phyloP scores from a whole-genome alignment of 495 filamentous ascomycete species.

The Achaetomiella virescens region DNA sequence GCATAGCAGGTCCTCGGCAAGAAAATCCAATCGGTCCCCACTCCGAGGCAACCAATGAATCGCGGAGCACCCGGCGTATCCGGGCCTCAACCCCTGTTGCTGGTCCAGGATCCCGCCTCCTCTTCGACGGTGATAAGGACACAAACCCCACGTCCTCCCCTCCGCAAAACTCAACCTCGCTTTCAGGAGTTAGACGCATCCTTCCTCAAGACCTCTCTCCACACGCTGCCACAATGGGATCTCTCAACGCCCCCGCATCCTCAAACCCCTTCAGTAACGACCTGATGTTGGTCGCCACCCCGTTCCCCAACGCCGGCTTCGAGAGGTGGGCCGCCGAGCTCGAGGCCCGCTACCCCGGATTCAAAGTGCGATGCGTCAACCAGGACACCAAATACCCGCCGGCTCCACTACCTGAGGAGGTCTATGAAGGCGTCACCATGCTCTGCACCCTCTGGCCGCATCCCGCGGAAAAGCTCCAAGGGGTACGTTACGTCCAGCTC shows the following conservation, averaged over 20 bases:
- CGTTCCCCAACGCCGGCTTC: conserved; percentile 3
- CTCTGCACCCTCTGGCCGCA: conserved; percentile 17
- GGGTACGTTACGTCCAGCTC: conserved; percentile 31
- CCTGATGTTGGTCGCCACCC: conserved; percentile 16
- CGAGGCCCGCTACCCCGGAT: conserved; percentile 21
- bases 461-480: conserved; percentile 20
- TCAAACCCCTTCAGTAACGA: conserved; percentile 12
- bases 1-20: no score
- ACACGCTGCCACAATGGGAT: conserved; percentile 10
- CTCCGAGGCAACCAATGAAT: no score
- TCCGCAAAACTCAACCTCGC: no score
- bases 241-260: neutral
- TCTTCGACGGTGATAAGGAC: no score
- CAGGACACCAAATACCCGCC: neutral
- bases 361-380: conserved; percentile 26
- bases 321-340: conserved; percentile 24
- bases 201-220: no score
- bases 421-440: conserved; percentile 28
- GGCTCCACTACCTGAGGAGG: conserved; percentile 1
- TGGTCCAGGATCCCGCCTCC: no score
- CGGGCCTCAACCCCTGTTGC: no score
- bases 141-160: no score
- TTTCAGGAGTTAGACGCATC: no score
- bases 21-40: no score
- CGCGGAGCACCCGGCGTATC: no score